Evolutionary conservation across 495 filamentous ascomycete genomes (phyloP), one percentile per base, ranked within the genome.

Genomic region (Penicillium taxi): DNA sequence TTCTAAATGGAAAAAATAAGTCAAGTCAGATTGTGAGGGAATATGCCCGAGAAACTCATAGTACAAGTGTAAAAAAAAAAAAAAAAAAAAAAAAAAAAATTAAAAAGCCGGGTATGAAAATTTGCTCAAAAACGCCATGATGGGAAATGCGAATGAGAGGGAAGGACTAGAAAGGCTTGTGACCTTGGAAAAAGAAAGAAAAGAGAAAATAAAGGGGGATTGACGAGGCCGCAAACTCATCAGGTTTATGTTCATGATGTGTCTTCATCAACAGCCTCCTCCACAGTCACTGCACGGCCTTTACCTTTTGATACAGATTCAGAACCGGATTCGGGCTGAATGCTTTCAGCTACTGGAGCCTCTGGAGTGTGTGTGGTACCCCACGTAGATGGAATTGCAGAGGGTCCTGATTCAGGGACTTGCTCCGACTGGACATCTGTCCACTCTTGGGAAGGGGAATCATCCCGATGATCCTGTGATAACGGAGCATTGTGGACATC

Each of bases 251-350:
- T 22, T 26, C 32, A 50, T 48, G 41, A 55, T 24, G 41, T 50
- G 18, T 61, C 62, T 25, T 70, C 69, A 13, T 71, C 70, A 1
- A 22, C 52, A 24, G 45, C 51, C 35, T 74, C 70, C 50, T 74
- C 71, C 5, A 74, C 70, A 2, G 69, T 71, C 6, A 58, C 54
- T 14, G 62, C 55, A 29, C 63, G 62, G n/a, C 55, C 48, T 44
- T 73, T 74, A 17, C 68, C 67, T 37, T 71, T 72, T 15, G 52
- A 53, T 5, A 28, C 26, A 9, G 34, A 27, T 14, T 13, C 17
- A 18, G 12, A 14, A 4, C 18, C 23, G 16, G 35, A 4, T 41
- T 48, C 3, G 33, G 1, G 2, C 11, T n/a, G 6, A 14, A 31
- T n/a, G 24, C 18, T 29, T 3, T 44, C 49, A 12, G 13, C 15